Base-by-base conservation (phyloP, 495 filamentous ascomycete genomes). In the Corynascus novoguineensis region DNA sequence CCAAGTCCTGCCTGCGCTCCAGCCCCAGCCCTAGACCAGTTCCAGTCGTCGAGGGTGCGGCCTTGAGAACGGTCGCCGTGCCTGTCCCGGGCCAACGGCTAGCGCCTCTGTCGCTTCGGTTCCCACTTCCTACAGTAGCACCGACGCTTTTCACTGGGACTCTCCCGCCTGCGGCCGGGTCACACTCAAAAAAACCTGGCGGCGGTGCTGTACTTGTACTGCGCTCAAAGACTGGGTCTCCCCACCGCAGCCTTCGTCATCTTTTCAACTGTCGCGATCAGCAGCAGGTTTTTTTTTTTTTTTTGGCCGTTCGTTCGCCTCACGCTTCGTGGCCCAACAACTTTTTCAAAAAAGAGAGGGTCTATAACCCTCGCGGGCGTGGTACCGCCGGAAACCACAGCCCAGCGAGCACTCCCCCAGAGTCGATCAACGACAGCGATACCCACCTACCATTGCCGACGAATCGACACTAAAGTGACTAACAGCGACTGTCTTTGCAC, bases 241-340 rank as follows among this genome's bases (percentile, higher is more conserved):
- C 53, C 60, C 60, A 55, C 54, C 55, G 55, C 50, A 45, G 37
- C 45, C 55, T 41, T 37, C 60, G 55, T 54, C 60, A 58, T 58
- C 50, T 24, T 58, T 24, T 14, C 54, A n/a, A n/a, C n/a, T 34
- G 21, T 50, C 46, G 50, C 60, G 34, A 62, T 62, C 60, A 62
- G 60, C 55, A 47, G 60, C 54, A 49, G 54, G 21, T 14, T 45
- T 62, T 58, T 61, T 57, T 24, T 38, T n/a, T n/a, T n/a, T n/a
- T n/a, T n/a, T n/a, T n/a, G n/a, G 37, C 37, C 55, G 50, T 31
- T 45, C 41, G 10, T 12, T 49, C 32, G 44, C 50, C 51, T 51
- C 25, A 17, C 24, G 49, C 53, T 40, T 5, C 15, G 32, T 44
- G 31, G 31, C 48, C 55, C 55, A 52, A 38, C 38, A 38, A n/a